phyloP scores from a whole-genome alignment of 768 basidiomycete genomes.

The Podaxis rugospora region DNA sequence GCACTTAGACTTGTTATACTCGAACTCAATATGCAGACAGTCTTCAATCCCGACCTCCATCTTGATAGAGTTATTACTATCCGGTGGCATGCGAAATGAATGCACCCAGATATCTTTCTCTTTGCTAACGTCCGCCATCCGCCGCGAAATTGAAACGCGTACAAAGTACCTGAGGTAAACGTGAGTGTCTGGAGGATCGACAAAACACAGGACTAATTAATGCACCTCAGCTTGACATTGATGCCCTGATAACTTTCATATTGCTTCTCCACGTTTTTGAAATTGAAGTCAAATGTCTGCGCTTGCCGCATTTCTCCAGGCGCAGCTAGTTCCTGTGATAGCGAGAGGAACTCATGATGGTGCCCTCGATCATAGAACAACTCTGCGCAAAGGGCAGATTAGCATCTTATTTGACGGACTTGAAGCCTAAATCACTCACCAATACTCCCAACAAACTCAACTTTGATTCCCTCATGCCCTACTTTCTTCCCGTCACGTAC shows the following conservation, averaged over 20 bases:
- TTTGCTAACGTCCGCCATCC: conserved; percentile 91
- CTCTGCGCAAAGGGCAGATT: conserved; percentile 35
- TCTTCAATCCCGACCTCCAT: conserved; percentile 99
- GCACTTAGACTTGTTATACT: conserved; percentile 99
- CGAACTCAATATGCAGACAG: conserved; percentile 97
- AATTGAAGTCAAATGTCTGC: conserved; percentile 93
- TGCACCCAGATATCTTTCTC: conserved; percentile 98
- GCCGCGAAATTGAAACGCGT: conserved; percentile 83
- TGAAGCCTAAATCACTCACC: conserved; percentile 43
- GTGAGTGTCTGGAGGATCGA: conserved; percentile 7
- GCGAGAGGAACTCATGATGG: conserved; percentile 95
- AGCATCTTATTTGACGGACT: background rate
- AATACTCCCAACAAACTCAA: conserved; percentile 95
- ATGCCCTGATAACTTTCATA: conserved; percentile 98
- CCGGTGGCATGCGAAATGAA: conserved; percentile 97
- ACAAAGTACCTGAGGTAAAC: conserved; percentile 71
- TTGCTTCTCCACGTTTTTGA: conserved; percentile 99
- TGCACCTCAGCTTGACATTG: conserved; percentile 93
- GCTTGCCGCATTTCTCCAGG: conserved; percentile 98
- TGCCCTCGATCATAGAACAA: conserved; percentile 97
- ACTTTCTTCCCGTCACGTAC: conserved; percentile 94
- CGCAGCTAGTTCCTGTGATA: conserved; percentile 91
- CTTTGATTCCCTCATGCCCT: conserved; percentile 94
- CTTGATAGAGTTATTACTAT: conserved; percentile 97
- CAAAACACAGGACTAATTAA: conserved; percentile 7